phyloP scores from a whole-genome alignment of 148 eudicot species.

The Rhododendron williamsianum region DNA sequence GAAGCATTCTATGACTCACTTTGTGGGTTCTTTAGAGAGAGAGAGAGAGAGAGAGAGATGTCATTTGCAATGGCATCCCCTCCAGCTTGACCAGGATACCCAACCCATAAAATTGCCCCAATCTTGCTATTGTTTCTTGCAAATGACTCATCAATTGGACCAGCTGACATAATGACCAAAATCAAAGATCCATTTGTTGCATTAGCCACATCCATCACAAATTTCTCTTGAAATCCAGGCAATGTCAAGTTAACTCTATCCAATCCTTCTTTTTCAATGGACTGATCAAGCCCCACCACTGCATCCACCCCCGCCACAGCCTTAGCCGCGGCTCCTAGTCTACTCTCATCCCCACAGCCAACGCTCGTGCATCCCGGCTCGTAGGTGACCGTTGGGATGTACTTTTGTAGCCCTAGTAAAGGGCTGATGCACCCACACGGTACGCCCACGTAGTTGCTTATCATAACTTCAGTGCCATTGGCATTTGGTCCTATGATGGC shows the following conservation, averaged over 20 bases:
- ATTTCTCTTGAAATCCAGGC: slow-evolving; percentile 34
- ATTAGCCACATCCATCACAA: slow-evolving; percentile 23
- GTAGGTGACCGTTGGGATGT: slow-evolving; percentile 16
- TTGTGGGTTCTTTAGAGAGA: no score
- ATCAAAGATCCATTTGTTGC: slow-evolving; percentile 20
- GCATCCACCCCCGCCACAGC: slow-evolving; percentile 18
- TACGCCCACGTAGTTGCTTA: slow-evolving; percentile 42
- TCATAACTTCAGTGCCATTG: slow-evolving; percentile 30
- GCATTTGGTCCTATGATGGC: slow-evolving; percentile 42
- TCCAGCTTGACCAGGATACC: slow-evolving; percentile 45
- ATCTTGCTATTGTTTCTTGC: slow-evolving; percentile 22
- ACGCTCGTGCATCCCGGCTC: slow-evolving; percentile 29
- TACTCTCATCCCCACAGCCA: slow-evolving; percentile 6
- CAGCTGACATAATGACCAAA: slow-evolving; percentile 36
- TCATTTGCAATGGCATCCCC: slow-evolving; percentile 29
- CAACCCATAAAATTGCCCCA: slow-evolving; percentile 42
- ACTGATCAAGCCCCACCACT: slow-evolving; percentile 34
- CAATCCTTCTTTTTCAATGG: slow-evolving; percentile 27
- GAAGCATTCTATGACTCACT: no score
- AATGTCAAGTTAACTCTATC: slow-evolving; percentile 31
- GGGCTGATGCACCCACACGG: slow-evolving; percentile 40
- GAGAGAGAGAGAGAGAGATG: no score
- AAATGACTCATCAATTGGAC: slow-evolving; percentile 34
- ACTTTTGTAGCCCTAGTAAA: slow-evolving; percentile 24
- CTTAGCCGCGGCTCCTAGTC: slow-evolving; percentile 12